A percentile compares a stretch with the other conserved stretches of the same genome.
phyloP scores from a whole-genome alignment of 352 stramenopile species.

The Phytophthora meadii region DNA sequence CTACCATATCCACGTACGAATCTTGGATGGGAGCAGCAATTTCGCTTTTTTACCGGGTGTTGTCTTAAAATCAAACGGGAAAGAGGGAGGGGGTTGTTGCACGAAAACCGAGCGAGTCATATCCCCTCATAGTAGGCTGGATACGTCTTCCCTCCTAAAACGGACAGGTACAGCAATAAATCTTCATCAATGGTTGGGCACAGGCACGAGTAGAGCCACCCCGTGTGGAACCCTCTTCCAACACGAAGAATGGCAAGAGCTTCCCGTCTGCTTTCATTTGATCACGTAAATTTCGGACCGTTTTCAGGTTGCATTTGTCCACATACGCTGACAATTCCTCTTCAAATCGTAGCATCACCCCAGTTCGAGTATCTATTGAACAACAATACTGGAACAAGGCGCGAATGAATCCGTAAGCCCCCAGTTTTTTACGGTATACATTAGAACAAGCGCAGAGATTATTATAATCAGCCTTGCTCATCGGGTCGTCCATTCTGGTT shows the following conservation, averaged over 20 bases:
- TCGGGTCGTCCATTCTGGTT: not conserved
- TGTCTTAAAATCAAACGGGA: too few species aligned
- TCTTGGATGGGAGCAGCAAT: too few species aligned
- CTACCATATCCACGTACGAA: too few species aligned
- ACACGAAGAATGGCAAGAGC: slow-evolving; percentile 14
- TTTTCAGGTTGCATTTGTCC: slow-evolving; percentile 4
- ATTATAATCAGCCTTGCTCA: not conserved
- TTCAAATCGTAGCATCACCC: slow-evolving; percentile 13
- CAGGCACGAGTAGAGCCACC: too few species aligned
- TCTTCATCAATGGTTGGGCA: too few species aligned
- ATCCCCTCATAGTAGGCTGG: too few species aligned
- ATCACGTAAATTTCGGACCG: not conserved
- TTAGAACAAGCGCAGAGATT: not conserved
- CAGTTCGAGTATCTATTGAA: not conserved
- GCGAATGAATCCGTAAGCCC: slow-evolving; percentile 18
- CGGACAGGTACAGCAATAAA: too few species aligned
- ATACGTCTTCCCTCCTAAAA: too few species aligned
- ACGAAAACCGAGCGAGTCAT: too few species aligned
- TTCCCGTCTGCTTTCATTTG: slow-evolving; percentile 4
- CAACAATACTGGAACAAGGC: slow-evolving; percentile 5
- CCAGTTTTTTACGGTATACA: not conserved
- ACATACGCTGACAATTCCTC: not conserved
- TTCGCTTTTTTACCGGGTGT: too few species aligned
- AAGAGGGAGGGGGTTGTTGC: too few species aligned
- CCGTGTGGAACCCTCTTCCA: slow-evolving; percentile 8